phyloP scores from a whole-genome alignment of 169 alveolate genomes.

The Toxoplasma gondii region DNA sequence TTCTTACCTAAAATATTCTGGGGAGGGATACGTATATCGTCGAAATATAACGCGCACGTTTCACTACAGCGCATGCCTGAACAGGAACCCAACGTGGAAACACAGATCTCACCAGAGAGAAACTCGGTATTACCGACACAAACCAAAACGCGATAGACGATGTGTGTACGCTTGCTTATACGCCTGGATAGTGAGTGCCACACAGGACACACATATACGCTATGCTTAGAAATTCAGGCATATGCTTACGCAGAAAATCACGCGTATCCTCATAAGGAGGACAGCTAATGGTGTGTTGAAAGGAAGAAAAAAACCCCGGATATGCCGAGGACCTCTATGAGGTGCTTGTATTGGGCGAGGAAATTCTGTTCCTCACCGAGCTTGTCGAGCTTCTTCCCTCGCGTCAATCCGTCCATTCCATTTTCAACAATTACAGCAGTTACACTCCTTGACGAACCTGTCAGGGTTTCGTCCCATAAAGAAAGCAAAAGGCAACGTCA shows the following conservation, averaged over 20 bases:
- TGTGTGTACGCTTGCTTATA: neutral
- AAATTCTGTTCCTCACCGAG: constrained; percentile 69
- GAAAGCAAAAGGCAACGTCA: neutral
- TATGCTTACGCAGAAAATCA: too few species aligned
- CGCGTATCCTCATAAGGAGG: too few species aligned
- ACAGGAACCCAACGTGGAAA: neutral
- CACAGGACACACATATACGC: too few species aligned
- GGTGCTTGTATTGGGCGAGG: neutral
- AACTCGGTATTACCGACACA: neutral
- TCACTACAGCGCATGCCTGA: constrained; percentile 83
- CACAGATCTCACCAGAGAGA: neutral
- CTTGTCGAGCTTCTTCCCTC: constrained; percentile 83
- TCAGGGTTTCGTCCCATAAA: neutral
- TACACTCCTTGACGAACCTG: constrained; percentile 71
- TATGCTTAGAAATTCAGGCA: too few species aligned
- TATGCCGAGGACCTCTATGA: too few species aligned
- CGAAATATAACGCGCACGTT: constrained; percentile 85
- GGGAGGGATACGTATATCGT: constrained; percentile 81
- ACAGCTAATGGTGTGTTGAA: too few species aligned
- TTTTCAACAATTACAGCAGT: constrained; percentile 84
- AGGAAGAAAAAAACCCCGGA: too few species aligned
- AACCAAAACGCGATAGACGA: neutral
- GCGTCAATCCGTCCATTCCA: constrained; percentile 79
- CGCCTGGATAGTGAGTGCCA: neutral
- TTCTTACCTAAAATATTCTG: constrained; percentile 79